These are phyloP conservation scores for Colletotrichum sp. DNA, from an alignment of 2,329 filamentous ascomycete genomes.

Conservation along the genomic window DNA sequence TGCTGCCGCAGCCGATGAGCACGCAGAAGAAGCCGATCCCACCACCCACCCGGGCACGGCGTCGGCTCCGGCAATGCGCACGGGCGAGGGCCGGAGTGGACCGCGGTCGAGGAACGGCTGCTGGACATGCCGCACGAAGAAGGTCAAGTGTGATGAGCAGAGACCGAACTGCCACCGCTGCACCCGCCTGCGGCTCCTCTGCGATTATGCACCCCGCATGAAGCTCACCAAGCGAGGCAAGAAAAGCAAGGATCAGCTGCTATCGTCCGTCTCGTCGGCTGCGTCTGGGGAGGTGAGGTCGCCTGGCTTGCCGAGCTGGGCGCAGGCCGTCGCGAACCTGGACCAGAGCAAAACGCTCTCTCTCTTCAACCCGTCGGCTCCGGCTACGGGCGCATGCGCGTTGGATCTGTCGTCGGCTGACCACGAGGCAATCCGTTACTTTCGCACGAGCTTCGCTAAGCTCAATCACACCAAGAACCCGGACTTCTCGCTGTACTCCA, in stretches of 20 bases:
- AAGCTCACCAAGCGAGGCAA: conserved; percentile 1
- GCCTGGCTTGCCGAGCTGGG: conserved; percentile 3
- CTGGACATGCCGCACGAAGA: conserved; percentile 34
- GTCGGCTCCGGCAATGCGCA: neutral
- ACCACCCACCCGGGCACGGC: neutral
- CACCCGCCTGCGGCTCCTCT: conserved; percentile 28
- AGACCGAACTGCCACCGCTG: conserved; percentile 31
- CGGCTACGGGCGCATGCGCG: conserved; percentile 23
- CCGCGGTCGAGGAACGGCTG: conserved; percentile 22
- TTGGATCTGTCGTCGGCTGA: conserved; percentile 32
- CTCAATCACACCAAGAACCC: conserved; percentile 40
- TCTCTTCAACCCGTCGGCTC: conserved; percentile 16
- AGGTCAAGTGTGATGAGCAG: conserved; percentile 36
- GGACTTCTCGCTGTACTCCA: conserved; percentile 37
- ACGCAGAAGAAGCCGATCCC: neutral
- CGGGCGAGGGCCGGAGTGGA: conserved; percentile 19
- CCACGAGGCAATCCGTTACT: conserved; percentile 39
- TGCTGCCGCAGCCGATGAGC: neutral
- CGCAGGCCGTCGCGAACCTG: neutral
- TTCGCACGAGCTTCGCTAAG: conserved; percentile 38
- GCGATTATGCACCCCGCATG: conserved; percentile 30
- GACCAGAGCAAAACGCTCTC: conserved; percentile 3
- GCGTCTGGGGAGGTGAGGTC: neutral
- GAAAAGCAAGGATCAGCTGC: conserved; percentile 1
- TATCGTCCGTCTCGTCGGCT: neutral